Evolutionary conservation across 2,329 filamentous ascomycete genomes (phyloP).

Genomic region (Colletotrichum nymphaeae): DNA sequence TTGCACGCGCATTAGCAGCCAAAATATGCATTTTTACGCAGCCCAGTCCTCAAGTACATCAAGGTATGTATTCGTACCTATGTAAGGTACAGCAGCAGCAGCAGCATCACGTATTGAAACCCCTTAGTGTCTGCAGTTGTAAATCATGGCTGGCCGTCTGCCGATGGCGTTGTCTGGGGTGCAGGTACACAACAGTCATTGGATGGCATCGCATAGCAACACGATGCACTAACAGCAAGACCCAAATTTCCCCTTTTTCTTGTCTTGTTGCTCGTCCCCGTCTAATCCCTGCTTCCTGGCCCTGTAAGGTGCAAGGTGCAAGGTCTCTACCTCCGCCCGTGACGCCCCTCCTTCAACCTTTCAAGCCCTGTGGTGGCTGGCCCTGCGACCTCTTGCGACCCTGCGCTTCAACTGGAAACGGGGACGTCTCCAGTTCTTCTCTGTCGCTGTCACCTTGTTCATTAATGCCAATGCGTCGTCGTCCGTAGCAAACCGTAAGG

Average conservation of each 20-base stretch:
- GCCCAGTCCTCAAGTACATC: too few relatives aligned
- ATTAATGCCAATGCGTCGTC: constrained; percentile 20
- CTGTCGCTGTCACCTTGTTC: constrained; percentile 28
- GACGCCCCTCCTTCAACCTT: constrained; percentile 8
- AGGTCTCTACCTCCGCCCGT: not conserved
- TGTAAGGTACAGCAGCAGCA: not conserved
- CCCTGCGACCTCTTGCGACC: not conserved
- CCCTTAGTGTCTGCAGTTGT: not conserved
- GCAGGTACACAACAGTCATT: constrained; percentile 1
- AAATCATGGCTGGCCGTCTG: not conserved
- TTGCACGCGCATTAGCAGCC: not conserved
- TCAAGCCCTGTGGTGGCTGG: constrained; percentile 8
- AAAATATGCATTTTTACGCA: not conserved
- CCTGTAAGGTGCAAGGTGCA: not conserved
- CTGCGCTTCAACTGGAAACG: constrained; percentile 8
- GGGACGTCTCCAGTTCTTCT: constrained; percentile 18
- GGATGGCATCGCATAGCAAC: constrained; percentile 21
- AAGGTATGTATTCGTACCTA: not conserved
- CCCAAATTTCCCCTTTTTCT: constrained; percentile 29
- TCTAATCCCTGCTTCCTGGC: constrained; percentile 9
- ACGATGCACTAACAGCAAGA: constrained; percentile 17
- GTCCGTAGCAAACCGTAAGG: constrained; percentile 5
- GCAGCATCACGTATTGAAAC: not conserved
- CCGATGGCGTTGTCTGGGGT: constrained; percentile 4
- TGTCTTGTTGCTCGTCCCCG: not conserved